These are phyloP conservation scores for Rhodotorula sp. DNA, from an alignment of 1,284 basidiomycete genomes.

Conservation along the genomic window DNA sequence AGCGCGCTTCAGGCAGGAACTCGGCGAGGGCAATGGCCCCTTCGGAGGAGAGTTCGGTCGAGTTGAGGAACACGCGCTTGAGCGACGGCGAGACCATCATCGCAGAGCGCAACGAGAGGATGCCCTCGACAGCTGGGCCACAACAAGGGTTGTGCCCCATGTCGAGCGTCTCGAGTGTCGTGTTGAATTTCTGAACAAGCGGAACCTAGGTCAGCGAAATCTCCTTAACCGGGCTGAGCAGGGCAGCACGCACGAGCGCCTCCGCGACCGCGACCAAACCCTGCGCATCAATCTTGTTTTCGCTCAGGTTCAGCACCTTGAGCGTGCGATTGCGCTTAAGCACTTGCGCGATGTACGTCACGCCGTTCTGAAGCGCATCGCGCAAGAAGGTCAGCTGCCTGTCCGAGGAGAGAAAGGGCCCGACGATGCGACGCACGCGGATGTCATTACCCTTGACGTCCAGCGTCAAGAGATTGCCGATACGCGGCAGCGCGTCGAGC, in stretches of 20 bases:
- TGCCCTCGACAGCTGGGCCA: constrained; percentile 80
- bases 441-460: constrained; percentile 92
- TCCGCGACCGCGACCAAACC: constrained; percentile 83
- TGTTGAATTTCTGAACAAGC: constrained; percentile 79
- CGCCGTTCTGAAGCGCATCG: constrained; percentile 61
- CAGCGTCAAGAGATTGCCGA: constrained; percentile 81
- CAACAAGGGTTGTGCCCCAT: constrained; percentile 90
- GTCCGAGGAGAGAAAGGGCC: not conserved
- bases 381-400: no score
- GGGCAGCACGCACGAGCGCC: constrained; percentile 66
- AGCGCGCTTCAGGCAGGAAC: constrained; percentile 86
- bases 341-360: constrained; percentile 89
- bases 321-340: constrained; percentile 93
- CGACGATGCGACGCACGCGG: constrained; percentile 59
- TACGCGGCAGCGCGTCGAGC: constrained; percentile 75
- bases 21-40: constrained; percentile 94
- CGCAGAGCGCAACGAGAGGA: constrained; percentile 82
- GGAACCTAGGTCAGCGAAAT: not conserved
- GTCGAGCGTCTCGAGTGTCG: constrained; percentile 89
- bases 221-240: not conserved
- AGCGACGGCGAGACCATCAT: constrained; percentile 91
- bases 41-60: constrained; percentile 75
- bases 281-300: constrained; percentile 84
- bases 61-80: constrained; percentile 86
- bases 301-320: constrained; percentile 88